Evolutionary conservation across 208 protist genomes (phyloP), one percentile per base, ranked within the genome.

Genomic region (Acanthamoeba castellanii): DNA sequence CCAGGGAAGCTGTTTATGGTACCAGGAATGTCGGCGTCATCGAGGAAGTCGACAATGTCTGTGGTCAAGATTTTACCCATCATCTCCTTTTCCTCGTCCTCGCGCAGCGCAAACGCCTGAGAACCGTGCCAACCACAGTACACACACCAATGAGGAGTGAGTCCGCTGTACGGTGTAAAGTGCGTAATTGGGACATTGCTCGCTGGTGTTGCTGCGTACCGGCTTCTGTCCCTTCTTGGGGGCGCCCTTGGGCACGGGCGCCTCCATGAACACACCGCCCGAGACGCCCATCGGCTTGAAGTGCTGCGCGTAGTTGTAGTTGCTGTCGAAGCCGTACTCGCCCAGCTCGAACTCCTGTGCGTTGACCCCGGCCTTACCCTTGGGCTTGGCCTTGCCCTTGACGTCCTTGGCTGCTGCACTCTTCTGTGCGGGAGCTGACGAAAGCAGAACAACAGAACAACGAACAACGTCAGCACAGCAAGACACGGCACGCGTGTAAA

Each of bases 251-350:
- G 87, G 37, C n/a, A 32, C 16, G 37, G 87, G 87, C 14, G 87
- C 87, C n/a, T 70, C 87, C 87, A 92, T 92, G 64, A 78, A 92
- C n/a, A 92, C 87, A 37, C 30, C 55, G 37, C 87, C 87, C 13
- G n/a, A 13, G 42, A n/a, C 27, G 30, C 87, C 87, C 87, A 92
- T 92, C 22, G 87, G 59, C 61, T 92, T 92, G 87, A 92, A 92
- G 47, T 92, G 87, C 37, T 92, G 32, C 32, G 61, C 22, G 32
- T 92, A 92, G 61, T 92, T 45, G 64, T 92, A 92, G 87, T n/a
- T 45, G 64, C 37, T 42, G 25, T 92, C 87, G 34, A 92, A 92
- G 37, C 87, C 87, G 47, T 92, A 92, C 87, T 92, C 87, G 37
- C 87, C 87, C 52, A 92, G n/a, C 61, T 92, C 87, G 59, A 55